Percentiles rank a stretch among this genome's conserved stretches.
phyloP scores from a whole-genome alignment of 106 monocot species.

The Apostasia ramifera region DNA sequence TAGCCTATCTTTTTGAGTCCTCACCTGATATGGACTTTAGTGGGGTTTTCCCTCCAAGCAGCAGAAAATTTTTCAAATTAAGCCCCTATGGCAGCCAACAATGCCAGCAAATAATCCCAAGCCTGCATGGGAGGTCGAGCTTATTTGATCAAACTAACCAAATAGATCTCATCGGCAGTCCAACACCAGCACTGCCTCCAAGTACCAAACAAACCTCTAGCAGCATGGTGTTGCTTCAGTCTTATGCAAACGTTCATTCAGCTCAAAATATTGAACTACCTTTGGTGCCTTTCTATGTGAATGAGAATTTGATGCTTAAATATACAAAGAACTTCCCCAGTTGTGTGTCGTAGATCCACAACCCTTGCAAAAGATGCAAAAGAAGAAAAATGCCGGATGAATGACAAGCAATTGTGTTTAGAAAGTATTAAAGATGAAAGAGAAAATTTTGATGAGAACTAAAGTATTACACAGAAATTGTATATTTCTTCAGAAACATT shows the following conservation, averaged over 20 bases:
- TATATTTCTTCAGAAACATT: no score
- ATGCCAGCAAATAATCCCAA: slow-evolving; percentile 2
- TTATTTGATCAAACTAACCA: neutral
- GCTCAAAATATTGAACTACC: neutral
- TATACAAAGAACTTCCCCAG: neutral
- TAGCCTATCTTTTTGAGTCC: neutral
- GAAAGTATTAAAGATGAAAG: neutral
- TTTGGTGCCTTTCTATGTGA: neutral
- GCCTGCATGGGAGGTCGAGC: neutral
- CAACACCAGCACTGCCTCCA: neutral
- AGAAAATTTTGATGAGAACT: slow-evolving; percentile 1
- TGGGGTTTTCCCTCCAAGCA: neutral
- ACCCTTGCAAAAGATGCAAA: neutral
- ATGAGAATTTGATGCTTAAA: neutral
- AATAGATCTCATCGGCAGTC: neutral
- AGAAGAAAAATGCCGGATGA: neutral
- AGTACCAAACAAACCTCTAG: no score
- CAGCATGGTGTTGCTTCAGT: neutral
- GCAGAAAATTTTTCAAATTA: slow-evolving; percentile 6
- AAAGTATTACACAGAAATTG: no score
- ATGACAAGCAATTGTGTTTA: neutral
- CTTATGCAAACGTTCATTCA: neutral
- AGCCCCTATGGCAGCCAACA: slow-evolving; percentile 5
- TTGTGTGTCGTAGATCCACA: neutral
- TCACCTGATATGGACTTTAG: neutral